A percentile compares a stretch with the other conserved stretches of the same genome.
These are phyloP conservation scores for Starmera amethionina DNA, from an alignment of 805 yeast genomes.

Conservation along the genomic window DNA sequence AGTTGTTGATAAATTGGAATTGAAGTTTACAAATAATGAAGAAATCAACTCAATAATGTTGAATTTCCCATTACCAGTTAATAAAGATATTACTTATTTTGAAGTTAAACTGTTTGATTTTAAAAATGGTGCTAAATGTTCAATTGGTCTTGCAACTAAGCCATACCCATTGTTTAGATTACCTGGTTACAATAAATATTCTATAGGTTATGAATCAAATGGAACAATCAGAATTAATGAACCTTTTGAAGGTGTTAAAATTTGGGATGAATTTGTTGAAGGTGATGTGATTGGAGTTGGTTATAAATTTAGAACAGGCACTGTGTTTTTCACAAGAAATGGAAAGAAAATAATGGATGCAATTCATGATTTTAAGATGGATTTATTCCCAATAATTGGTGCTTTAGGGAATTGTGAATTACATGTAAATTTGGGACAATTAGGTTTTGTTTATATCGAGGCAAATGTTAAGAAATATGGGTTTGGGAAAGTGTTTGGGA, in stretches of 20 bases:
- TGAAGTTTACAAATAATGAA: conserved; percentile 4
- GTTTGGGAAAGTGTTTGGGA: conserved; percentile 38
- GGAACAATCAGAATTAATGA: conserved; percentile 61
- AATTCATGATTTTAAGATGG: conserved; percentile 55
- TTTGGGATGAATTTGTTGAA: conserved; percentile 40
- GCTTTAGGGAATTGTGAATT: conserved; percentile 27
- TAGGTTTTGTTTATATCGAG: conserved; percentile 73
- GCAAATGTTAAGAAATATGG: conserved; percentile 84
- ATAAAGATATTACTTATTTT: conserved; percentile 59
- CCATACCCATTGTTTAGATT: conserved; percentile 70
- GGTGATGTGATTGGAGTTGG: conserved; percentile 96
- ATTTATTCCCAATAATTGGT: conserved; percentile 29
- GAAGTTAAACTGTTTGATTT: conserved; percentile 45
- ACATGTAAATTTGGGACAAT: conserved; percentile 61
- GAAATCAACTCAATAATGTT: conserved; percentile 14
- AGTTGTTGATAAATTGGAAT: conserved; percentile 11
- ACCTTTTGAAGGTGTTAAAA: conserved; percentile 37
- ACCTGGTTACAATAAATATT: conserved; percentile 65
- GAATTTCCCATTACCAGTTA: conserved; percentile 38
- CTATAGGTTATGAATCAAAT: conserved; percentile 63
- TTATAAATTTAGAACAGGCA: conserved; percentile 68
- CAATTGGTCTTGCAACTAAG: conserved; percentile 58
- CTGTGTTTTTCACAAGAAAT: conserved; percentile 86
- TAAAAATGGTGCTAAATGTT: conserved; percentile 35
- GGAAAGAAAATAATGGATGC: conserved; percentile 82